phyloP scores from a whole-genome alignment of 2,329 filamentous ascomycete genomes.

The Apiospora marii region DNA sequence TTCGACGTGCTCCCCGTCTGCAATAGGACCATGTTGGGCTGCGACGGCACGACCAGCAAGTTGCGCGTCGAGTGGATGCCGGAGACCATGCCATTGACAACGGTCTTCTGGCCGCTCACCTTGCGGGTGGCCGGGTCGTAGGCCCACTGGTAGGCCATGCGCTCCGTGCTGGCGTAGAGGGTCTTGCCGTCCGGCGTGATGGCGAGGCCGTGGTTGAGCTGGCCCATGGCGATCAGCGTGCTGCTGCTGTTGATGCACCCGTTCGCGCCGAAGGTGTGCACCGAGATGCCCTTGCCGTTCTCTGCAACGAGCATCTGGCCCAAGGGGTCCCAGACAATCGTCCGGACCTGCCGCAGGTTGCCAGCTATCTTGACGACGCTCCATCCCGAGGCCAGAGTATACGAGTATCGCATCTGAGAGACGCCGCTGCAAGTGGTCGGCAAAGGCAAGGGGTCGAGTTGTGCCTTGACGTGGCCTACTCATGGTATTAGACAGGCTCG shows the following conservation, averaged over 20 bases:
- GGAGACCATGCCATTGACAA: conserved; percentile 48
- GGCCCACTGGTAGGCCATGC: conserved; percentile 60
- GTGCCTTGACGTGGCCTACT: conserved; percentile 29
- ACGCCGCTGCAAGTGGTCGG: conserved; percentile 47
- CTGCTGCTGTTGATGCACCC: conserved; percentile 50
- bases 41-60: conserved; percentile 44
- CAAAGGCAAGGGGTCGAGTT: conserved; percentile 39
- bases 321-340: conserved; percentile 45
- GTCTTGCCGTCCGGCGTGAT: conserved; percentile 49
- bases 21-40: conserved; percentile 48
- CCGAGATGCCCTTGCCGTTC: conserved; percentile 46
- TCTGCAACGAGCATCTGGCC: conserved; percentile 50
- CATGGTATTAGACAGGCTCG: conserved; percentile 35
- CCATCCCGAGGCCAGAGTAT: conserved; percentile 47
- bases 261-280: conserved; percentile 49
- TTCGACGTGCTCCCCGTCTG: conserved; percentile 50
- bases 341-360: conserved; percentile 45
- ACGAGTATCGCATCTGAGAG: conserved; percentile 41
- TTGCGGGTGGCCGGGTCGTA: conserved; percentile 61
- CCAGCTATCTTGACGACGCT: conserved; percentile 49
- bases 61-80: conserved; percentile 50
- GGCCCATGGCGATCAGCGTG: conserved; percentile 45
- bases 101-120: conserved; percentile 51
- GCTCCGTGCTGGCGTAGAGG: conserved; percentile 49
- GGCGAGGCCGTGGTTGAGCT: conserved; percentile 50